Evolutionary conservation across 805 yeast species (phyloP), one percentile per base, ranked within the genome.

Genomic region (Maudiozyma turicensis): DNA sequence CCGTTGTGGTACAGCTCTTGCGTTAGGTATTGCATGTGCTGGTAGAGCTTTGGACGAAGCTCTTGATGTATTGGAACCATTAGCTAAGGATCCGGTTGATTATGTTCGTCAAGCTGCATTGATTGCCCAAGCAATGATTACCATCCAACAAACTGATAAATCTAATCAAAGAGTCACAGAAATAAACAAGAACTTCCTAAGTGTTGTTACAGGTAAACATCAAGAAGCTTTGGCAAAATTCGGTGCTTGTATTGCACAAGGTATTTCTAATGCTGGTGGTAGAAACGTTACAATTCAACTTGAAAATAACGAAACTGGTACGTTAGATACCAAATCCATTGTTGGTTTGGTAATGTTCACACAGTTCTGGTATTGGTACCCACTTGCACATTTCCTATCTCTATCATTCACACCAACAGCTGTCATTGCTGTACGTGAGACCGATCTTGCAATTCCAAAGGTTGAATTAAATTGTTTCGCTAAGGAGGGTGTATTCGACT

Each of bases 361-460:
- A 9, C 99, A 93, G 71, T 86, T 86, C 64, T 93, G 99, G 99
- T 87, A 89, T 69, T 93, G 99, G 99, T 93, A 83, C 80, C 99
- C 99, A 51, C 76, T 90, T 50, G 80, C 97, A 1, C 98, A 93
- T 69, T 93, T 93, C 72, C 72, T 93, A 59, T 82, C 95, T 15
- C 76, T 93, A 56, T 87, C 97, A 35, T 90, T 90, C 69, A 78
- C 93, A 8, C 96, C 99, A 47, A 93, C 98, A 2, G 80, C 95
- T 6, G 77, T 91, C 20, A 81, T 87, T 56, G 96, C 96, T 55
- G 86, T 93, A 10, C 81, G 82, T 50, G 60, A 66, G 30, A 84
- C 78, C 52, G 95, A 90, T 66, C 76, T 91, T 66, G 83, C 83
- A 65, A 83, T 87, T 52, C 98, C 99, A 32, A 78, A 86, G 61